Evolutionary conservation across 768 basidiomycete genomes (phyloP).

Genomic region (Epithele typhae): DNA sequence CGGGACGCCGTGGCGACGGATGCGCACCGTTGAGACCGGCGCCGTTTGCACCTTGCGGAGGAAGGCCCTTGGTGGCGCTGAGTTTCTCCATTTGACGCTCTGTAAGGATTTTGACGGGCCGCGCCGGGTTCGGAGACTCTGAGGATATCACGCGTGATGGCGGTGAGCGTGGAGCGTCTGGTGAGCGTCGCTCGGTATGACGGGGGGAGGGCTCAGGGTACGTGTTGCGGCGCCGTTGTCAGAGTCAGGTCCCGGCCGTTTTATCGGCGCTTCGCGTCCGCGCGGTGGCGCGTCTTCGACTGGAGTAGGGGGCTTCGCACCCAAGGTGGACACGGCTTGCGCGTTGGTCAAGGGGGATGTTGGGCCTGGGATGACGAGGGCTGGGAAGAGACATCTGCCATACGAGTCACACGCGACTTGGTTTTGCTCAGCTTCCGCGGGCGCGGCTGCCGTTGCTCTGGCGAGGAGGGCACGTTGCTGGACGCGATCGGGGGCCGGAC

Average conservation of each 20-base stretch:
- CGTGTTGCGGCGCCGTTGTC: background rate
- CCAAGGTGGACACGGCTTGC: slow-evolving; percentile 1
- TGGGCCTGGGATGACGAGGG: background rate
- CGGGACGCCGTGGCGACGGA: slow-evolving; percentile 2
- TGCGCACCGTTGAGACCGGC: background rate
- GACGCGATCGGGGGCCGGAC: slow-evolving; percentile 1
- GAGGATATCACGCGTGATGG: slow-evolving; percentile 9
- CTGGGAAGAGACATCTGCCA: slow-evolving; percentile 1
- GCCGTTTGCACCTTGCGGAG: background rate
- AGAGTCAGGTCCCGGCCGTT: background rate
- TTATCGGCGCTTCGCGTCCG: slow-evolving; percentile 1
- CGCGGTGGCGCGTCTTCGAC: slow-evolving; percentile 11
- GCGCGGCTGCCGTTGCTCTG: slow-evolving; percentile 10
- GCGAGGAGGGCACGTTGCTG: slow-evolving; percentile 10
- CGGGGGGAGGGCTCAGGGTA: slow-evolving; percentile 1
- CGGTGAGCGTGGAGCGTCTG: background rate
- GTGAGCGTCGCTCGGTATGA: slow-evolving; percentile 1
- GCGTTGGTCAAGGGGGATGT: background rate
- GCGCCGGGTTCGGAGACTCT: slow-evolving; percentile 9
- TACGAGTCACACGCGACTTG: slow-evolving; percentile 9
- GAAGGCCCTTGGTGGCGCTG: slow-evolving; percentile 9
- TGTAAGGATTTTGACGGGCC: slow-evolving; percentile 20
- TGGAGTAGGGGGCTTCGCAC: slow-evolving; percentile 13
- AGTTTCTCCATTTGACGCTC: slow-evolving; percentile 26
- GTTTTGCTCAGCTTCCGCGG: slow-evolving; percentile 19